Conservation (phyloP, 140 eudicot species). For the Erigeron philadelphicus region DNA sequence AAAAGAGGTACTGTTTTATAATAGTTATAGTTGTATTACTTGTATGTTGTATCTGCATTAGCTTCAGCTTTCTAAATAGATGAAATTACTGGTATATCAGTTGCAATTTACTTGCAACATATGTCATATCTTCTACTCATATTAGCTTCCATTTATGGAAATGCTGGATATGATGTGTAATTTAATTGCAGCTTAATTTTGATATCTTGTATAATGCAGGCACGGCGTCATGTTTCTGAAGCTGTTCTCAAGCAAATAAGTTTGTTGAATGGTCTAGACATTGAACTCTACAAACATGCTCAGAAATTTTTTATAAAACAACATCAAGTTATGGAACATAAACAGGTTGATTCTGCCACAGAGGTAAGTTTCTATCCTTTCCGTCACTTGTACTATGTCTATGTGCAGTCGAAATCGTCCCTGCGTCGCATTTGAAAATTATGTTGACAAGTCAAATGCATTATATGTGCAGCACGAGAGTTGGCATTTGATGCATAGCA, state of each 20-base stretch:
- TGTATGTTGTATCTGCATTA: neutral
- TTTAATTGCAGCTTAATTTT: neutral
- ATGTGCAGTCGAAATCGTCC: neutral
- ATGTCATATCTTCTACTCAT: neutral
- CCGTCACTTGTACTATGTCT: neutral
- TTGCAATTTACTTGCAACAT: neutral
- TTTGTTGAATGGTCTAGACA: slow-evolving; percentile 60
- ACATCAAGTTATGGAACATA: slow-evolving; percentile 39
- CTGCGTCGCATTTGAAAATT: slow-evolving; percentile 18
- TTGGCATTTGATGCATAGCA: slow-evolving; percentile 26
- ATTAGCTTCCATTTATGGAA: too few relatives aligned
- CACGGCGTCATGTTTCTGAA: slow-evolving; percentile 58
- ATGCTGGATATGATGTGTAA: neutral
- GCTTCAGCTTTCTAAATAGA: neutral
- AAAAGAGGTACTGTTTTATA: slow-evolving; percentile 56
- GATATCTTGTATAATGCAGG: slow-evolving; percentile 36
- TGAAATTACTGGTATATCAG: neutral
- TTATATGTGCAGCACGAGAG: slow-evolving; percentile 49
- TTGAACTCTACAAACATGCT: slow-evolving; percentile 81
- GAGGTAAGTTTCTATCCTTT: slow-evolving; percentile 30
- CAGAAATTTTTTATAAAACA: slow-evolving; percentile 49
- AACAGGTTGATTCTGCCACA: slow-evolving; percentile 26
- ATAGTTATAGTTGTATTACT: neutral
- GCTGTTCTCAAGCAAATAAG: slow-evolving; percentile 52
- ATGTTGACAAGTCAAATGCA: slow-evolving; percentile 19